Conservation (phyloP, 2,329 filamentous ascomycete species). For the Colletotrichum cereale region DNA sequence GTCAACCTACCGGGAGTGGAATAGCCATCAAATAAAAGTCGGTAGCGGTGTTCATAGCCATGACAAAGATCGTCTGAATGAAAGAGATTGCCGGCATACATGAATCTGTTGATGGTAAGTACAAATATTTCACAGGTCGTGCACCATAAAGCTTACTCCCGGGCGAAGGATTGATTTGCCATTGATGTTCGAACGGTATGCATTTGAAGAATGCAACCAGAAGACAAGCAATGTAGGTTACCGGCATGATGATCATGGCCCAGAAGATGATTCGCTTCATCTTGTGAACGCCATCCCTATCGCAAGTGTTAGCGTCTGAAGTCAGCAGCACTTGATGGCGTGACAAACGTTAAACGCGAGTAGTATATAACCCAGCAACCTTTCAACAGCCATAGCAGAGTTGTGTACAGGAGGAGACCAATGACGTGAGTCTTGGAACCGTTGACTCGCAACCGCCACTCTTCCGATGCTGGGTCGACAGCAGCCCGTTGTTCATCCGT, state of each 20-base stretch:
- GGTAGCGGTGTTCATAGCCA: constrained; percentile 32
- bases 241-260: constrained; percentile 25
- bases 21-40: constrained; percentile 36
- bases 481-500: constrained; percentile 58
- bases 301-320: not conserved
- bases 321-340: not conserved
- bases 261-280: constrained; percentile 29
- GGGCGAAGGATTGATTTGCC: constrained; percentile 60
- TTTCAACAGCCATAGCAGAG: constrained; percentile 65
- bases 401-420: constrained; percentile 63
- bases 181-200: constrained; percentile 56
- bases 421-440: constrained; percentile 66
- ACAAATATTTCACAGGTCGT: fast-evolving
- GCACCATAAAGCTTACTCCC: not conserved
- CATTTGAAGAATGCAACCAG: constrained; percentile 60
- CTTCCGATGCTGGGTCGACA: constrained; percentile 52
- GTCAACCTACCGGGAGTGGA: constrained; percentile 1
- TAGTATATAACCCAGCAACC: constrained; percentile 65
- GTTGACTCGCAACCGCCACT: constrained; percentile 53
- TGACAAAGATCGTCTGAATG: constrained; percentile 31
- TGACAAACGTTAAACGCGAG: constrained; percentile 58
- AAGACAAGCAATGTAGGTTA: constrained; percentile 14
- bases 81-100: constrained; percentile 24
- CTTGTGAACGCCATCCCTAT: constrained; percentile 24
- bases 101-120: constrained; percentile 5